Conservation (phyloP, 441 rosid species). For the Melianthus villosus region DNA sequence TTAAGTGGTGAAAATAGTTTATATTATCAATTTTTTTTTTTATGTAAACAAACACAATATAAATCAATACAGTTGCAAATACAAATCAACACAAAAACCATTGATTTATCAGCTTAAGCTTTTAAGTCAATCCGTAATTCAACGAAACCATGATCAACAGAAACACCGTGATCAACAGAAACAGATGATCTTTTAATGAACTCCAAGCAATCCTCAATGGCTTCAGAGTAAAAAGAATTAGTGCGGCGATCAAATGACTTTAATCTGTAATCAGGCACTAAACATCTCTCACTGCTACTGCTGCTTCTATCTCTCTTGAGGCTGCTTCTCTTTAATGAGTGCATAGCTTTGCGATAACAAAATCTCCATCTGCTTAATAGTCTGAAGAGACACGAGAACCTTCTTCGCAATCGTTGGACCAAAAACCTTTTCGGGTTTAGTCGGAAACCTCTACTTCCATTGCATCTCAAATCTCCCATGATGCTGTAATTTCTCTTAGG, state of each 20-base stretch:
- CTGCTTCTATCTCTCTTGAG: neutral
- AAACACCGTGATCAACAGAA: constrained; percentile 5
- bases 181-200: constrained; percentile 11
- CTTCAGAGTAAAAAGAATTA: constrained; percentile 13
- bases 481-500: too few species aligned
- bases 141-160: too few species aligned
- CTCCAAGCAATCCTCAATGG: constrained; percentile 14
- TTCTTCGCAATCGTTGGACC: constrained; percentile 5
- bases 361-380: constrained; percentile 4
- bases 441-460: too few species aligned
- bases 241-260: constrained; percentile 2
- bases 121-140: too few species aligned
- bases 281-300: constrained; percentile 2
- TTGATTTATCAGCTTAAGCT: too few species aligned
- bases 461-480: too few species aligned
- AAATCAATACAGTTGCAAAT: too few species aligned
- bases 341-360: neutral
- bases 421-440: constrained; percentile 8
- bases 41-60: too few species aligned
- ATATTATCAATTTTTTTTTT: too few species aligned
- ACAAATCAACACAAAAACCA: too few species aligned
- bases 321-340: neutral
- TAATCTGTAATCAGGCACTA: neutral
- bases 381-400: constrained; percentile 1
- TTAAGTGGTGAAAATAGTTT: too few species aligned